Conservation (phyloP, 306 rosid species). For the Corylus heterophylla region DNA sequence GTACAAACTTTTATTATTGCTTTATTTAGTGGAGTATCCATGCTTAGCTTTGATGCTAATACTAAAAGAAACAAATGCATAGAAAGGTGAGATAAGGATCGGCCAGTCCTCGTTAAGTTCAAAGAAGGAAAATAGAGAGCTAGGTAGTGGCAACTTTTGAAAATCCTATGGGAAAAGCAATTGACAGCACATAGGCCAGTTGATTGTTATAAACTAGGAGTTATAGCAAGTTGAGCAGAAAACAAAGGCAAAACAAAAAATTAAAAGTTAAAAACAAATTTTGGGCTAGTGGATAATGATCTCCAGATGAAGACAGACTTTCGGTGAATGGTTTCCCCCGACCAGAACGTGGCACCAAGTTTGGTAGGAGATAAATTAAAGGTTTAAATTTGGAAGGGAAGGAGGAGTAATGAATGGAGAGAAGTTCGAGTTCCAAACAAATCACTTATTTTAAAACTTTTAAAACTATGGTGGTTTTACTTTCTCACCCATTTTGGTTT, state of each 20-base stretch:
- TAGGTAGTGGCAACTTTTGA: conserved; percentile 6
- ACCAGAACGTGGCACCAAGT: neutral
- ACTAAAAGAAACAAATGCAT: neutral
- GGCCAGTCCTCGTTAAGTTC: conserved; percentile 22
- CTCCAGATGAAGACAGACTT: neutral
- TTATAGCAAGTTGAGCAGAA: neutral
- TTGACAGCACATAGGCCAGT: conserved; percentile 16
- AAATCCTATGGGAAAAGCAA: conserved; percentile 13
- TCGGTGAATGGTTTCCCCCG: neutral
- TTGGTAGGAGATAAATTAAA: neutral
- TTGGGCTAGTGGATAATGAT: conserved; percentile 25
- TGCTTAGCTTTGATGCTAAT: neutral
- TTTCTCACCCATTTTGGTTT: too few relatives aligned
- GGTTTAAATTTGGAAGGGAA: neutral
- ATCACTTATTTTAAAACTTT: neutral
- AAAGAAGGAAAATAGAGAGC: conserved; percentile 6
- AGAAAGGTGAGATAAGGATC: neutral
- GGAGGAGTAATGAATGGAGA: neutral
- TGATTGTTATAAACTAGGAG: conserved; percentile 7
- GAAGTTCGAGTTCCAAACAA: neutral
- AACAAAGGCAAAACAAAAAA: neutral
- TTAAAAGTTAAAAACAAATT: neutral
- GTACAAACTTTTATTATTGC: neutral
- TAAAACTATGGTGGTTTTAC: neutral
- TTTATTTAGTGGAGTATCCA: conserved; percentile 1